A percentile compares a stretch with the other conserved stretches of the same genome.
Conservation (phyloP, 805 yeast species). For the Candida hispaniensis region DNA sequence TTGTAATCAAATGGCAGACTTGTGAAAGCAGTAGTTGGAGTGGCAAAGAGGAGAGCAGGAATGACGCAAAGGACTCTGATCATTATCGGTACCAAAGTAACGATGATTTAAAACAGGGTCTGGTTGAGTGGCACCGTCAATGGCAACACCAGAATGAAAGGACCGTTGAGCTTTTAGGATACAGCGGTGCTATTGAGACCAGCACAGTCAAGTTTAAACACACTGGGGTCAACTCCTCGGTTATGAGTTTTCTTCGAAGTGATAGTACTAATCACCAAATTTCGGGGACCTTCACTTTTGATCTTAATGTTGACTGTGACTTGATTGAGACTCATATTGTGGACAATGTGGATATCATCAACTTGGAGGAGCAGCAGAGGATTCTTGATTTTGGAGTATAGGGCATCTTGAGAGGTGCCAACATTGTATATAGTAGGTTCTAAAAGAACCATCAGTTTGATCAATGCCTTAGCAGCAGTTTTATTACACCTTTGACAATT, state of each 20-base stretch:
- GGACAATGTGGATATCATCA: constrained; percentile 10
- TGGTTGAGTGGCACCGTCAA: neutral
- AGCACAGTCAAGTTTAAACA: too few species aligned
- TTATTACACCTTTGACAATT: neutral
- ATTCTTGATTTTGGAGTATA: too few species aligned
- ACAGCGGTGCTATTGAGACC: too few species aligned
- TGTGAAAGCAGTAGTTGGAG: neutral
- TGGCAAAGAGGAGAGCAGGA: neutral
- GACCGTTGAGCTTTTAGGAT: too few species aligned
- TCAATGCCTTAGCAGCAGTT: neutral
- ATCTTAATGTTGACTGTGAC: constrained; percentile 6
- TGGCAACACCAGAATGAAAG: constrained; percentile 1
- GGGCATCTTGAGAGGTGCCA: too few species aligned
- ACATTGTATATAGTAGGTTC: neutral
- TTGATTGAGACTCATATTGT: constrained; percentile 11
- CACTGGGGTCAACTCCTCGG: too few species aligned
- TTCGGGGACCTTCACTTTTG: constrained; percentile 14
- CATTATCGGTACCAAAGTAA: neutral
- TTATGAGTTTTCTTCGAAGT: too few species aligned
- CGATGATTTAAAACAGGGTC: neutral
- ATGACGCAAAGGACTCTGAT: neutral
- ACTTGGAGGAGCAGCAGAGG: constrained; percentile 3
- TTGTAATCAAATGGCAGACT: constrained; percentile 7
- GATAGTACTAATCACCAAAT: too few species aligned
- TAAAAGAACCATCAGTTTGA: neutral